Evolutionary conservation across 768 basidiomycete species (phyloP), one percentile per base, ranked within the genome.

Genomic region (Calocera viscosa): DNA sequence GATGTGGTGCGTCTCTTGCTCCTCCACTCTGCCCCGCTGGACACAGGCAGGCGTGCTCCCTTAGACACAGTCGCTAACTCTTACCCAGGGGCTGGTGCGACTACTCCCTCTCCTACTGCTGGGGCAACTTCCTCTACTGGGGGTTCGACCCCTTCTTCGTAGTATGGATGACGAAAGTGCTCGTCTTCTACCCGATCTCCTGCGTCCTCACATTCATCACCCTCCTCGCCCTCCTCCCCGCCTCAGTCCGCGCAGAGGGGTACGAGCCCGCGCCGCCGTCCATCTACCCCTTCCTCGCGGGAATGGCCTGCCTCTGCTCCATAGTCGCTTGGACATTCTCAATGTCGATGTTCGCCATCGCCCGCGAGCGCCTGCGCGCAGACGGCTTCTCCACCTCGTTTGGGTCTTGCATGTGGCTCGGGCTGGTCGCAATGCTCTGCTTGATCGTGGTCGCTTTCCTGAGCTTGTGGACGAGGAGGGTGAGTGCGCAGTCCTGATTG

Each of bases 101-200:
- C 22, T 60, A 60, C 30, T 11, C 11, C 7, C 53, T 60, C 30
- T 11, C 14, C 53, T 60, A 60, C 53, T 60, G 53, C 53, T 60
- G 53, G 53, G 53, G 53, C 11, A 60, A 60, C 53, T 60, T 16
- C 53, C 53, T 60, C 53, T 60, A 60, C 53, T 60, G 53, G 53
- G 53, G 53, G 53, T 60, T 60, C 53, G 53, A 60, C 53, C 53
- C 53, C 53, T 60, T 60, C 53, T 60, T 60, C 53, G 53, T 60
- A 11, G 53, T 60, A 10, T 60, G 53, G 53, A 60, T 60, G 53
- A 60, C 53, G 16, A 60, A 32, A 30, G 53, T 60, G 5, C 53
- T 60, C 14, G 53, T 60, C 30, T 60, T 60, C 53, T 60, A 60
- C 53, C 53, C 53, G 16, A 60, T 60, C 53, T 14, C 53, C 53